These are phyloP conservation scores for Raphidocelis subcapitata DNA, from an alignment of 139 green algal species.

Conservation along the genomic window DNA sequence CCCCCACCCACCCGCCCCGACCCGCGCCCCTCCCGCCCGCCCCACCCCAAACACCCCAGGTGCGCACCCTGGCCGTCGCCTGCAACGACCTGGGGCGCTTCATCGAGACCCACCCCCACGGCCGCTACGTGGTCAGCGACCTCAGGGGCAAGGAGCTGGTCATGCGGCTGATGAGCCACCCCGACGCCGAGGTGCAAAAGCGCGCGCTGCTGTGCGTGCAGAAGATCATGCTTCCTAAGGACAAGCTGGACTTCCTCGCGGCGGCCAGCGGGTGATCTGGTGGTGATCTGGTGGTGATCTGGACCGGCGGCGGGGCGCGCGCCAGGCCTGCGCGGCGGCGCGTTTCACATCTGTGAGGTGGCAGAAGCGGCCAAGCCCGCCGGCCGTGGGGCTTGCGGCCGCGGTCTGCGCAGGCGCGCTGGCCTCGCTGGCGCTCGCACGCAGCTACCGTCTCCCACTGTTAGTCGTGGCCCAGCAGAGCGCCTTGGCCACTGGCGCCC, in stretches of 20 bases:
- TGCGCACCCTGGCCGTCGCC: constrained; percentile 81
- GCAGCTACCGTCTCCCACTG: too few relatives aligned
- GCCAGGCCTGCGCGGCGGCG: too few relatives aligned
- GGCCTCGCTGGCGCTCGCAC: too few relatives aligned
- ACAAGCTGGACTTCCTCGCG: constrained; percentile 17
- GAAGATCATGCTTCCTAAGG: constrained; percentile 83
- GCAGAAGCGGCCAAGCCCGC: too few relatives aligned
- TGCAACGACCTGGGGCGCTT: constrained; percentile 93
- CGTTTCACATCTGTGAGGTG: too few relatives aligned
- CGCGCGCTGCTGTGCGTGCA: constrained; percentile 92
- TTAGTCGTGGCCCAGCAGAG: too few relatives aligned
- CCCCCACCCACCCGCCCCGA: too few relatives aligned
- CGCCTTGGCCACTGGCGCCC: too few relatives aligned
- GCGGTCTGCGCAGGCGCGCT: too few relatives aligned
- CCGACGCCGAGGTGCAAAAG: constrained; percentile 89
- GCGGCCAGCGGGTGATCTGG: not conserved
- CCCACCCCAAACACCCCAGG: not conserved
- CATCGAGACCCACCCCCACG: constrained; percentile 76
- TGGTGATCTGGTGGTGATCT: not conserved
- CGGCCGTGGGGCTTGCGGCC: too few relatives aligned
- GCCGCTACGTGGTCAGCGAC: constrained; percentile 74
- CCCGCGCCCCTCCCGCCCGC: not conserved
- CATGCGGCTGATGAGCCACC: constrained; percentile 92
- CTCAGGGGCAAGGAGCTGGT: constrained; percentile 91
- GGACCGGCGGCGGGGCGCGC: too few relatives aligned